These are phyloP conservation scores for Castanea sativa DNA, from an alignment of 306 rosid species.

Conservation along the genomic window DNA sequence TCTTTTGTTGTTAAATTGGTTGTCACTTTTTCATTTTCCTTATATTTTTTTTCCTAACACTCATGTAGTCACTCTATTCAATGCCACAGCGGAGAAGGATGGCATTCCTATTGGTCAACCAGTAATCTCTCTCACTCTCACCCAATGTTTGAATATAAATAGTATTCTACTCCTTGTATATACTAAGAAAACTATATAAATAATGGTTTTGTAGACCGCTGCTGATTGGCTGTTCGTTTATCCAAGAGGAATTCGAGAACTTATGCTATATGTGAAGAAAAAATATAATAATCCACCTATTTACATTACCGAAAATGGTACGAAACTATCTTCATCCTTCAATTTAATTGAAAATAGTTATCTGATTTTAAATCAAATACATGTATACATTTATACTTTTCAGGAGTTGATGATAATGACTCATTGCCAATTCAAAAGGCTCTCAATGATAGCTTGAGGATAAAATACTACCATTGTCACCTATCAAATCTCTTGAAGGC, in stretches of 20 bases:
- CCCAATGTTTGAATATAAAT: neutral
- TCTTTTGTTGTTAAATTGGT: too few species aligned
- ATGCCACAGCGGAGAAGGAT: constrained; percentile 28
- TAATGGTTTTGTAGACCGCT: constrained; percentile 38
- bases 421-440: constrained; percentile 33
- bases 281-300: constrained; percentile 43
- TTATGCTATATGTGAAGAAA: constrained; percentile 24
- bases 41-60: neutral
- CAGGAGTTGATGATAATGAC: constrained; percentile 50
- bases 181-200: neutral
- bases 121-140: neutral
- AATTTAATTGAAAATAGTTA: neutral
- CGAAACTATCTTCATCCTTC: neutral
- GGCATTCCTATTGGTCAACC: neutral
- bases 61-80: neutral
- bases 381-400: neutral
- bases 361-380: neutral
- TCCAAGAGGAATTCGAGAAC: constrained; percentile 47
- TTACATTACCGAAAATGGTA: constrained; percentile 68
- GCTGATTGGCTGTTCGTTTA: constrained; percentile 44
- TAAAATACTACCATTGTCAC: constrained; percentile 44
- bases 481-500: constrained; percentile 45
- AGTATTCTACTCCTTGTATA: neutral
- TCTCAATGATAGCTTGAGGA: constrained; percentile 41
- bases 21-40: too few species aligned